Evolutionary conservation across 2,329 filamentous ascomycete species (phyloP).

Genomic region (Trichoderma asperellum): DNA sequence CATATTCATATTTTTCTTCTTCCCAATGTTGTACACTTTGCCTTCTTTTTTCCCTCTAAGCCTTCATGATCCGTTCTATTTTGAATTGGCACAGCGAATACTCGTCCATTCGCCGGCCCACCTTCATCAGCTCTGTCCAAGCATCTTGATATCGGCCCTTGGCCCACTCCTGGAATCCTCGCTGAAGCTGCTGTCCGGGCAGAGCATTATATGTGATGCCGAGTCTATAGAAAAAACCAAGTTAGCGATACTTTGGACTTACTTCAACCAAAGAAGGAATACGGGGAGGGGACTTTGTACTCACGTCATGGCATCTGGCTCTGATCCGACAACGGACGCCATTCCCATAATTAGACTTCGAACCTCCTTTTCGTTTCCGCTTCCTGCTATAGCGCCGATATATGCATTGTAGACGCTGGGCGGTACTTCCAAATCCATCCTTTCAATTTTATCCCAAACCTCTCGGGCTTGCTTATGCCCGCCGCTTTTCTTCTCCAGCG

Average conservation of each 20-base stretch:
- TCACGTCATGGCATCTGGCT: slow-evolving; percentile 72
- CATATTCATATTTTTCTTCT: slow-evolving; percentile 32
- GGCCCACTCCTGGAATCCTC: slow-evolving; percentile 75
- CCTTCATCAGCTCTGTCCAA: slow-evolving; percentile 68
- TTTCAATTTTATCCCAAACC: slow-evolving; percentile 72
- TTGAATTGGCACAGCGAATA: slow-evolving; percentile 55
- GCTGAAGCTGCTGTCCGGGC: slow-evolving; percentile 66
- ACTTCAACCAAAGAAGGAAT: neutral
- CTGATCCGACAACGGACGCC: slow-evolving; percentile 66
- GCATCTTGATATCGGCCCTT: slow-evolving; percentile 65
- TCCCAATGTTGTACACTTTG: slow-evolving; percentile 39
- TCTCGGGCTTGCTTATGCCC: slow-evolving; percentile 64
- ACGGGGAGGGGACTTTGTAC: slow-evolving; percentile 42
- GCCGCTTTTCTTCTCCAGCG: slow-evolving; percentile 67
- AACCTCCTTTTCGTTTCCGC: slow-evolving; percentile 70
- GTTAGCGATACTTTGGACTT: slow-evolving; percentile 29
- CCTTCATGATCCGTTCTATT: slow-evolving; percentile 52
- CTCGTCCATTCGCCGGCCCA: slow-evolving; percentile 51
- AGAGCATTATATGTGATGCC: slow-evolving; percentile 77
- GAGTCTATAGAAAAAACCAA: slow-evolving; percentile 57
- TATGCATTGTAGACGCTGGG: slow-evolving; percentile 75
- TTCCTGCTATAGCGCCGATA: slow-evolving; percentile 73
- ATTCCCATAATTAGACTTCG: slow-evolving; percentile 68
- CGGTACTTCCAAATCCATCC: slow-evolving; percentile 79
- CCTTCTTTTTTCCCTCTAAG: slow-evolving; percentile 40